Base-by-base conservation (phyloP, 768 basidiomycete genomes). In the Megacollybia marginata region DNA sequence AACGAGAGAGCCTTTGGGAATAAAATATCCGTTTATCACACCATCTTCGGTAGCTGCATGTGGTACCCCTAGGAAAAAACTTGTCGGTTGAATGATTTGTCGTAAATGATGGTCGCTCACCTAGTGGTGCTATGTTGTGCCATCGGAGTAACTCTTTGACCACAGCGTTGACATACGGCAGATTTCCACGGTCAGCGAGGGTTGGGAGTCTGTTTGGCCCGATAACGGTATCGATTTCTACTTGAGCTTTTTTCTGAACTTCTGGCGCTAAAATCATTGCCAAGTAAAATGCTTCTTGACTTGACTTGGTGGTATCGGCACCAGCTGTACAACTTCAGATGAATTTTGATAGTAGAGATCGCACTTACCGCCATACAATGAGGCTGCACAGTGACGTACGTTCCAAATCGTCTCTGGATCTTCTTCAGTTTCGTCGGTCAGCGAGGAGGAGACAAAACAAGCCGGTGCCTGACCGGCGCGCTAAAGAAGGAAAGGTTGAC, bases 181-280 rank as follows among this genome's bases (percentile, higher is more conserved):
- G 64, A 34, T 66, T 59, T 5, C 65, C 57, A 9, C 66, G 59
- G 59, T 82, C 80, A 5, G 62, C 58, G 32, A 71, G 57, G 6
- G 34, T 64, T 1, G 74, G 74, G 1, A 72, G 59, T 19, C 73
- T 62, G 15, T 65, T 66, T 6, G 51, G 53, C 1, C 67, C 70
- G 48, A 73, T 59, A 4, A 75, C 67, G 1, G 65, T 49, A 51
- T 76, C 75, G 4, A 83, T 66, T 54, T 82, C 82, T 15, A 64
- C 69, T 50, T 79, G 79, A 0, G 76, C 75, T 52, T 72, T 74
- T 53, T 62, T 68, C 57, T 75, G 73, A 9, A 80, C 74, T 5
- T 78, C 74, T 65, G 63, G 55, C 36, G 59, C 55, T 12, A 74
- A 57, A 42, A 74, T 64, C 71, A 77, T 76, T 2, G 75, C 75